A percentile compares a stretch with the other conserved stretches of the same genome.
Evolutionary conservation across 78 protist genomes (phyloP).

Genomic region (Dictyostelium capitatum): DNA sequence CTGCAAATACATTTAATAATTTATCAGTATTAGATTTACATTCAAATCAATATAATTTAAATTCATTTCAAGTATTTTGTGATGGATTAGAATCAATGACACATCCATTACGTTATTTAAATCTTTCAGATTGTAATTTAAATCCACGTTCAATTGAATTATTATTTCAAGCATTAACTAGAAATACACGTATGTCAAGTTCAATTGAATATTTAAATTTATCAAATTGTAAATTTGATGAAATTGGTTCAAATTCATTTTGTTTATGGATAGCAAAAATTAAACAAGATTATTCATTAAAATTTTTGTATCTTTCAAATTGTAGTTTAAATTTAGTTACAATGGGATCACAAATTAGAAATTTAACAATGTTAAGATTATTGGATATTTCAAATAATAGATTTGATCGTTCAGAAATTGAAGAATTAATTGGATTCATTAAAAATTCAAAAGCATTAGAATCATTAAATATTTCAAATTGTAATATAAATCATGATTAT

Average conservation of each 20-base stretch:
- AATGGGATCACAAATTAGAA: conserved; percentile 3
- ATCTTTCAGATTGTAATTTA: conserved; percentile 29
- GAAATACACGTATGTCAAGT: not conserved
- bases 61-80: not conserved
- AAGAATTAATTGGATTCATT: not conserved
- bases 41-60: not conserved
- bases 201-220: conserved; percentile 25
- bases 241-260: conserved; percentile 8
- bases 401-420: conserved; percentile 33
- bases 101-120: conserved; percentile 36
- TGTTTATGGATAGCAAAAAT: conserved; percentile 13
- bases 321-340: conserved; percentile 12
- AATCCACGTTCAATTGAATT: conserved; percentile 13
- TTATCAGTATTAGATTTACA: conserved; percentile 43
- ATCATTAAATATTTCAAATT: conserved; percentile 20
- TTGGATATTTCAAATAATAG: conserved; percentile 25
- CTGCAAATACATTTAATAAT: not conserved
- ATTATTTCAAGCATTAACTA: not conserved
- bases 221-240: conserved; percentile 27
- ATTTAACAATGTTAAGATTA: not conserved
- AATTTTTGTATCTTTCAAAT: not conserved
- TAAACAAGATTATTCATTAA: not conserved
- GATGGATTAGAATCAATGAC: conserved; percentile 43
- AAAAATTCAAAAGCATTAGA: conserved; percentile 8
- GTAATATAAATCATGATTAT: not conserved